These are phyloP conservation scores for Suillus ampliporus DNA, from an alignment of 768 basidiomycete genomes.

Conservation along the genomic window DNA sequence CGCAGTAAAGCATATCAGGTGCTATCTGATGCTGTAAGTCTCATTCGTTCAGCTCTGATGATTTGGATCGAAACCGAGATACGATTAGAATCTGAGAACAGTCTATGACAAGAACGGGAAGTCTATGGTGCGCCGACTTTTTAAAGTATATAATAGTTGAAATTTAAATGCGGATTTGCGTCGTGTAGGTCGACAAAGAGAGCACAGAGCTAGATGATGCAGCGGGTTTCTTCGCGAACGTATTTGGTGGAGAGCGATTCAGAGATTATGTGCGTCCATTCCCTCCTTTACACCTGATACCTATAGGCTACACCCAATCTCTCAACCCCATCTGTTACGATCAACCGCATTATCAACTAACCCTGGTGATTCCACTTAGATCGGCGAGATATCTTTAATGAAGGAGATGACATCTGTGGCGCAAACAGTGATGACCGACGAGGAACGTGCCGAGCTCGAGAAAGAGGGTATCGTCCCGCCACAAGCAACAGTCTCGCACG, in stretches of 20 bases:
- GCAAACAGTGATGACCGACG: slow-evolving; percentile 88
- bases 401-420: slow-evolving; percentile 91
- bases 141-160: slow-evolving; percentile 8
- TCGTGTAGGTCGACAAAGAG: slow-evolving; percentile 70
- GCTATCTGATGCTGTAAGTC: slow-evolving; percentile 77
- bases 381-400: slow-evolving; percentile 95
- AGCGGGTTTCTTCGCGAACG: slow-evolving; percentile 91
- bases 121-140: slow-evolving; percentile 63
- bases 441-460: slow-evolving; percentile 89
- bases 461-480: slow-evolving; percentile 56
- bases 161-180: slow-evolving; percentile 12
- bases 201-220: slow-evolving; percentile 91
- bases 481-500: slow-evolving; percentile 21
- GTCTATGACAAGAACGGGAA: slow-evolving; percentile 98
- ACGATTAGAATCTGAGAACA: slow-evolving; percentile 70
- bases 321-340: slow-evolving; percentile 5
- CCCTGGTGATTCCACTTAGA: slow-evolving; percentile 53
- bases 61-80: background rate
- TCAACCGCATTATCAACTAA: background rate
- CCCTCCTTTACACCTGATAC: slow-evolving; percentile 1
- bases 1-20: slow-evolving; percentile 94
- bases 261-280: slow-evolving; percentile 75
- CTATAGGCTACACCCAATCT: slow-evolving; percentile 9
- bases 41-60: slow-evolving; percentile 16
- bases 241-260: slow-evolving; percentile 95